Percentiles rank a stretch among this genome's conserved stretches.
Conservation (phyloP, 345 rosid species). For the Populus tremula region DNA sequence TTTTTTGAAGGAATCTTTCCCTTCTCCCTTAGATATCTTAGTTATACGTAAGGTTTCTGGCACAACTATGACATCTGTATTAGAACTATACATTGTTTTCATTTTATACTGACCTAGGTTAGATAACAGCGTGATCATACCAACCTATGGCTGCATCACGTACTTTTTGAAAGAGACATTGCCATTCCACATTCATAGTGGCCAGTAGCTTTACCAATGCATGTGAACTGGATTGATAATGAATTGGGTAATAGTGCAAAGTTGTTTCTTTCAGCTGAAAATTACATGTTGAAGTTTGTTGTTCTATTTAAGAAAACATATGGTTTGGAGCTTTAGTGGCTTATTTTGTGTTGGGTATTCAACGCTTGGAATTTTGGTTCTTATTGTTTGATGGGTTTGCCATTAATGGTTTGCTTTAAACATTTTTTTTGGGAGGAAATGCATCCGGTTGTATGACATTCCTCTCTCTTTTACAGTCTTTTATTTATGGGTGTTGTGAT, state of each 20-base stretch:
- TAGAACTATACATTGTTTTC: too few relatives aligned
- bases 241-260: background rate
- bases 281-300: background rate
- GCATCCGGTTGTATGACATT: background rate
- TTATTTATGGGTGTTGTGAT: slow-evolving; percentile 9
- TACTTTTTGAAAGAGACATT: background rate
- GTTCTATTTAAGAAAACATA: background rate
- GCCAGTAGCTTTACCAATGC: background rate
- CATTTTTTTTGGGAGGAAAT: background rate
- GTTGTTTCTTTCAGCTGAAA: background rate
- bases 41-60: too few relatives aligned
- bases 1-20: too few relatives aligned
- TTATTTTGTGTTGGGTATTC: background rate
- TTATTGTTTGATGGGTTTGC: background rate
- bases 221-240: background rate
- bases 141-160: background rate
- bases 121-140: background rate
- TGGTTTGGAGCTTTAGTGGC: background rate
- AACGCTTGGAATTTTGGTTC: background rate
- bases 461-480: background rate
- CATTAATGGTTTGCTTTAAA: background rate
- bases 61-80: too few relatives aligned
- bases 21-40: too few relatives aligned
- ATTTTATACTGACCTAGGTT: too few relatives aligned
- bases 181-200: background rate